A percentile compares a stretch with the other conserved stretches of the same genome.
Evolutionary conservation across 2,329 filamentous ascomycete genomes (phyloP).

Genomic region (Aspergillus pseudotamarii): DNA sequence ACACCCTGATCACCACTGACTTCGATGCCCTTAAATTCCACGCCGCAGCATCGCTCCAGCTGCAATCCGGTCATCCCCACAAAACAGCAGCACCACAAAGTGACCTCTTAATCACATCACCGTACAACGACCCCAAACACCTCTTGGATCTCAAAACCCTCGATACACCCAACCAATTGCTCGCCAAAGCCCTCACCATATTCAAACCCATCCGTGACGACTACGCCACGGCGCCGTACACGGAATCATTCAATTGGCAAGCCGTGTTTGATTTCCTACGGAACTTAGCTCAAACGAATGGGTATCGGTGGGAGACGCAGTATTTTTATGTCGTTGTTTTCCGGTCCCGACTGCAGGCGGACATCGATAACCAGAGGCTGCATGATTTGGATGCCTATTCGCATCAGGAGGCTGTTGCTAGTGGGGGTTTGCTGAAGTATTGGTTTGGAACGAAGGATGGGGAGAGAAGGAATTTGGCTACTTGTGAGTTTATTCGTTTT

Average conservation of each 20-base stretch:
- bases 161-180: conserved; percentile 65
- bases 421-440: conserved; percentile 86
- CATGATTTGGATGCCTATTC: conserved; percentile 75
- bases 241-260: conserved; percentile 77
- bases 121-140: conserved; percentile 72
- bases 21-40: conserved; percentile 38
- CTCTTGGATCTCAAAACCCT: conserved; percentile 72
- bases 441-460: conserved; percentile 80
- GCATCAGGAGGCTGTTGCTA: conserved; percentile 76
- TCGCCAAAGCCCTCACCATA: conserved; percentile 70
- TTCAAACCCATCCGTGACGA: conserved; percentile 66
- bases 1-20: conserved; percentile 36
- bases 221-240: conserved; percentile 77
- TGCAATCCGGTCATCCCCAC: conserved; percentile 20
- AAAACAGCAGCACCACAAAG: conserved; percentile 7
- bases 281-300: conserved; percentile 52
- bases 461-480: conserved; percentile 77
- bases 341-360: conserved; percentile 69
- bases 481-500: conserved; percentile 57
- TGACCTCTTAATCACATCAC: conserved; percentile 66
- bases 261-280: conserved; percentile 62
- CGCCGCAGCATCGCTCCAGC: conserved; percentile 37
- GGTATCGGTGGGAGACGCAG: conserved; percentile 60
- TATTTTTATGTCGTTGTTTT: conserved; percentile 86
- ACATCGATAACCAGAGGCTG: conserved; percentile 68